Evolutionary conservation across 306 rosid species (phyloP).

Genomic region (Dicorynia guianensis): DNA sequence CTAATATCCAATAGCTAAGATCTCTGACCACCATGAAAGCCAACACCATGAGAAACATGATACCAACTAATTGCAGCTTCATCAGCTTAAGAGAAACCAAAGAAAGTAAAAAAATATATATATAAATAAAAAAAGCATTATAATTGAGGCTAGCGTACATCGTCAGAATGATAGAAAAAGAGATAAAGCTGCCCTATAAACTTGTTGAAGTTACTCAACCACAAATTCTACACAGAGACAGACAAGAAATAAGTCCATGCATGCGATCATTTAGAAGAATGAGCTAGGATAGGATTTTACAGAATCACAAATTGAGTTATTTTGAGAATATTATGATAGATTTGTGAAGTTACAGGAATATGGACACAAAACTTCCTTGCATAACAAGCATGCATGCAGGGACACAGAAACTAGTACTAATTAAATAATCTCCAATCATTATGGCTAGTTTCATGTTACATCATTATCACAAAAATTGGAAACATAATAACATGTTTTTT

Average conservation of each 20-base stretch:
- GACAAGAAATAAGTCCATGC: conserved; percentile 10
- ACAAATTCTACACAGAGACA: not conserved
- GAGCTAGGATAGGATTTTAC: conserved; percentile 8
- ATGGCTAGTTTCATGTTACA: conserved; percentile 21
- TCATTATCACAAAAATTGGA: conserved; percentile 19
- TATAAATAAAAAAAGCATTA: not conserved
- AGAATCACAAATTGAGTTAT: conserved; percentile 16
- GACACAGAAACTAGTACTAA: not conserved
- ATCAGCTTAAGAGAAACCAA: no score
- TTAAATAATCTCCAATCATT: conserved; percentile 14
- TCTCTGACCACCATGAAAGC: conserved; percentile 7
- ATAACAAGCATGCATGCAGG: not conserved
- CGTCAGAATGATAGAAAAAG: not conserved
- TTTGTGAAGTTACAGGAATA: not conserved
- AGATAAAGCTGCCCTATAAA: conserved; percentile 7
- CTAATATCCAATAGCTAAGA: conserved; percentile 17
- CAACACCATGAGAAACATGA: no score
- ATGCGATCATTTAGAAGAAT: conserved; percentile 9
- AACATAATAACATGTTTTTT: not conserved
- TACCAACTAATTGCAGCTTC: no score
- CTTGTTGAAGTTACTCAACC: conserved; percentile 25
- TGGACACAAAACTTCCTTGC: not conserved
- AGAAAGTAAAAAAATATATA: not conserved
- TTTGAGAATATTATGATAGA: conserved; percentile 8
- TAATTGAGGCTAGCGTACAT: not conserved